Evolutionary conservation across 768 basidiomycete genomes (phyloP).

Genomic region (Tubosaeta brunneosetosa): DNA sequence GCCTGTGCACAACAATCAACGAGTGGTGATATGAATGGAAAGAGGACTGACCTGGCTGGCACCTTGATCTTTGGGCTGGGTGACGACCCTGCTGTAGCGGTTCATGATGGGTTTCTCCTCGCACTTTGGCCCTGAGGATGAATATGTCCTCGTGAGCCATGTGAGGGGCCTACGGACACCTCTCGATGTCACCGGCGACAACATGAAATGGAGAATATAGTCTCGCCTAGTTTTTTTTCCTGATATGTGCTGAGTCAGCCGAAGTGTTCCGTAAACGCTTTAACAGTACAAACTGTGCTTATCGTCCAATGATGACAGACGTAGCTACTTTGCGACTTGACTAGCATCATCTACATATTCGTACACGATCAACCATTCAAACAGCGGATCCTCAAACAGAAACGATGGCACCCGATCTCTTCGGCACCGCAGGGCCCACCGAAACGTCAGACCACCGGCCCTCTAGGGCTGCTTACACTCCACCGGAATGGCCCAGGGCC

Average conservation of each 20-base stretch:
- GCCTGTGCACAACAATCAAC: conserved; percentile 48
- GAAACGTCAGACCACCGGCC: background rate
- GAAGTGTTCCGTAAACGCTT: background rate
- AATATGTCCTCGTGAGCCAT: conserved; percentile 33
- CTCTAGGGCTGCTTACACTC: background rate
- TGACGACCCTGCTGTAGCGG: conserved; percentile 75
- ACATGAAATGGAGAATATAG: conserved; percentile 10
- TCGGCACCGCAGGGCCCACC: background rate
- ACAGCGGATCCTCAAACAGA: too few species aligned
- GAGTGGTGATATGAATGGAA: background rate
- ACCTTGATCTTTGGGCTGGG: conserved; percentile 90
- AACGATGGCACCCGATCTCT: too few species aligned
- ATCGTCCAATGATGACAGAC: too few species aligned
- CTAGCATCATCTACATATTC: too few species aligned
- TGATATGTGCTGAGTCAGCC: conserved; percentile 14
- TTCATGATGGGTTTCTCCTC: conserved; percentile 48
- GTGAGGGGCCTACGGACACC: conserved; percentile 8
- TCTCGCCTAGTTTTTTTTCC: background rate
- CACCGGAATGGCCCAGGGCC: background rate
- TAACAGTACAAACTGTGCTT: too few species aligned
- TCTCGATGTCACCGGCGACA: conserved; percentile 21
- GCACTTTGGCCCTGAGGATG: conserved; percentile 36
- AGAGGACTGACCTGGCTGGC: conserved; percentile 70
- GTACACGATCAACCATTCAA: too few species aligned
- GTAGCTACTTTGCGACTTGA: too few species aligned